Conservation (phyloP, 352 stramenopile genomes). For the Vaucheria bursata region DNA sequence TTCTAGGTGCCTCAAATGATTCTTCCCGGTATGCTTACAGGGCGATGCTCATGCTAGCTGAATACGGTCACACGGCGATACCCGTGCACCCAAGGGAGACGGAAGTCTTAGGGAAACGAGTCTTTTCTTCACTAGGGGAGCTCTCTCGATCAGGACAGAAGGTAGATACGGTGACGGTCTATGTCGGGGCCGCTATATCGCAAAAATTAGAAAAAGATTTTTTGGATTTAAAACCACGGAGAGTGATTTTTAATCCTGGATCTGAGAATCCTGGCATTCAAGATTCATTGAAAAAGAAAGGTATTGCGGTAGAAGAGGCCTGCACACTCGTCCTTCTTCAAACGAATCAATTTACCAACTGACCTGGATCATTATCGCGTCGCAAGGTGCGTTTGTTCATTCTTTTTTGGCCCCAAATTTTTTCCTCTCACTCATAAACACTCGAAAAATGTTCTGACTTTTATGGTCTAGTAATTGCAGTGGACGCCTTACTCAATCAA, state of each 20-base stretch:
- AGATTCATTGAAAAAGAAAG: not conserved
- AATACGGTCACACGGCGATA: not conserved
- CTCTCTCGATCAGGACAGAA: not conserved
- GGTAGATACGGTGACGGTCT: not conserved
- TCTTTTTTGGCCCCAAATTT: too few relatives aligned
- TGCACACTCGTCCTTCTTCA: not conserved
- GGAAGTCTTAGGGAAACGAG: not conserved
- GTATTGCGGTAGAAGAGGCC: not conserved
- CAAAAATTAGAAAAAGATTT: not conserved
- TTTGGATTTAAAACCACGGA: not conserved
- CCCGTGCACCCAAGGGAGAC: not conserved
- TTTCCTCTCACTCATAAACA: too few relatives aligned
- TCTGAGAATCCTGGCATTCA: not conserved
- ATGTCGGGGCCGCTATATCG: not conserved
- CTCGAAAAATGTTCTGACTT: too few relatives aligned
- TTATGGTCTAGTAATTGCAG: too few relatives aligned
- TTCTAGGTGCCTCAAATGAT: not conserved
- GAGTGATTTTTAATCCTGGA: conserved; percentile 1
- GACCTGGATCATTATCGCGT: too few relatives aligned
- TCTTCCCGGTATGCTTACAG: not conserved
- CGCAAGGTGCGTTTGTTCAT: too few relatives aligned
- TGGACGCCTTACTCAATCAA: too few relatives aligned
- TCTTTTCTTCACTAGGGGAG: not conserved
- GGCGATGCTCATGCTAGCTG: not conserved
- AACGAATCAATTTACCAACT: not conserved